phyloP scores from a whole-genome alignment of 2,329 filamentous ascomycete species.

The Lachnellula arida region DNA sequence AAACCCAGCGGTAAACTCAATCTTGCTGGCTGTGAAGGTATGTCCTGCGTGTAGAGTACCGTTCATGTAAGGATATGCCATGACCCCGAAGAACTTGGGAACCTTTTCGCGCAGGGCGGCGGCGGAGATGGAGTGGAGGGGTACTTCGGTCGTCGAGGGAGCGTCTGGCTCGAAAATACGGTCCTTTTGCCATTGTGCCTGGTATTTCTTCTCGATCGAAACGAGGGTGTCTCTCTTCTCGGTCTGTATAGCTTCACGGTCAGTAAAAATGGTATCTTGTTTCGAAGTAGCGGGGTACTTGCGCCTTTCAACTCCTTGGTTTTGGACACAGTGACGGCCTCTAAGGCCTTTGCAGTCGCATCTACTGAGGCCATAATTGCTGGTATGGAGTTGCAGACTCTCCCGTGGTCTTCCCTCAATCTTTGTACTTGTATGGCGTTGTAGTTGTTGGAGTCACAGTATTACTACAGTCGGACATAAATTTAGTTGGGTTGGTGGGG shows the following conservation, averaged over 20 bases:
- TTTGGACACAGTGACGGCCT: conserved; percentile 50
- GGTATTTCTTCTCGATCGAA: conserved; percentile 85
- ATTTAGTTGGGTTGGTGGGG: conserved; percentile 20
- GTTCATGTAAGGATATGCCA: conserved; percentile 80
- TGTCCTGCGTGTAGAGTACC: conserved; percentile 87
- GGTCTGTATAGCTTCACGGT: conserved; percentile 47
- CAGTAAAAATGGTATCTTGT: conserved; percentile 17
- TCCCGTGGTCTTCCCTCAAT: not conserved
- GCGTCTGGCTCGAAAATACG: conserved; percentile 82
- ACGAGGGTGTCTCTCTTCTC: conserved; percentile 83
- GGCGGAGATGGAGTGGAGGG: conserved; percentile 67
- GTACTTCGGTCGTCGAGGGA: conserved; percentile 71
- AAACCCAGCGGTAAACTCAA: conserved; percentile 86
- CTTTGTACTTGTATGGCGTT: not conserved
- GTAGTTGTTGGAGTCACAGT: conserved; percentile 3
- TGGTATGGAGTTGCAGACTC: conserved; percentile 1
- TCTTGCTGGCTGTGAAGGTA: conserved; percentile 85
- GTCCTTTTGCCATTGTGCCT: conserved; percentile 73
- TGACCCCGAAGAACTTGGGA: conserved; percentile 87
- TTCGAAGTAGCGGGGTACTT: conserved; percentile 30
- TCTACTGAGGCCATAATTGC: conserved; percentile 41
- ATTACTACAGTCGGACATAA: conserved; percentile 1
- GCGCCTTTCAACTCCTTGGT: conserved; percentile 58
- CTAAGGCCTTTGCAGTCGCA: conserved; percentile 41
- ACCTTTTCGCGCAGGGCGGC: conserved; percentile 72